Evolutionary conservation across 1,284 basidiomycete genomes (phyloP), one percentile per base, ranked within the genome.

Genomic region (Clitocybe nebularis): DNA sequence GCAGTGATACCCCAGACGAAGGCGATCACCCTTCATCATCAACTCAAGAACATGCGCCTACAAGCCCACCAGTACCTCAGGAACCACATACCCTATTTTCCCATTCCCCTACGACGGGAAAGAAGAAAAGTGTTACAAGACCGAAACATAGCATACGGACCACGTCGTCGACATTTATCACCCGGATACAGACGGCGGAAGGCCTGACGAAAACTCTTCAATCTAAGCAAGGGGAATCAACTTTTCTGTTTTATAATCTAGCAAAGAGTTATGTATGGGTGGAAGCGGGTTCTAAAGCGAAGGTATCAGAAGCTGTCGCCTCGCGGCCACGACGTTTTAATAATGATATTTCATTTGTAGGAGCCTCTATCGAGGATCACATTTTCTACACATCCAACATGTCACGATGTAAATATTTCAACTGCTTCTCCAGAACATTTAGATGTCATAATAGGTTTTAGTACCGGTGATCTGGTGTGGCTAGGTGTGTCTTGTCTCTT

Each of bases 381-480:
- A 19, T 98, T 98, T 64, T 81, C 86, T 36, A 79, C 84, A 5
- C 79, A 84, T 50, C 91, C 91, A 5, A 95, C 93, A 0, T 94
- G 92, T 55, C 91, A 96, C 60, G 89, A 86, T 54, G 80, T 96
- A 37, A 96, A 96, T 54, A 66, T 75, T 10, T 66, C 79, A 5
- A 97, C 92, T 1, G 80, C 85, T 6, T 81, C 79, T 7, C 70
- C 83, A 3, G 86, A 91, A 39, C 78, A 82, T 33, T 68, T 98
- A 28, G 96, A 99, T 59, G 74, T 97, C 8, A 76, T 98, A 43
- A 86, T 99, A 53, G 95, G 95, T 2, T 98, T 99, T 59, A 77
- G 74, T 50, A 88, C 91, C 0, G 95, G 95, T 10, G 95, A 99
- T 63, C 71, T 99, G 17, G 68, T 99, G 39, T 96, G 93, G 90